Evolutionary conservation across 106 monocot species (phyloP), one percentile per base, ranked within the genome.

Genomic region (Phalaenopsis equestris): DNA sequence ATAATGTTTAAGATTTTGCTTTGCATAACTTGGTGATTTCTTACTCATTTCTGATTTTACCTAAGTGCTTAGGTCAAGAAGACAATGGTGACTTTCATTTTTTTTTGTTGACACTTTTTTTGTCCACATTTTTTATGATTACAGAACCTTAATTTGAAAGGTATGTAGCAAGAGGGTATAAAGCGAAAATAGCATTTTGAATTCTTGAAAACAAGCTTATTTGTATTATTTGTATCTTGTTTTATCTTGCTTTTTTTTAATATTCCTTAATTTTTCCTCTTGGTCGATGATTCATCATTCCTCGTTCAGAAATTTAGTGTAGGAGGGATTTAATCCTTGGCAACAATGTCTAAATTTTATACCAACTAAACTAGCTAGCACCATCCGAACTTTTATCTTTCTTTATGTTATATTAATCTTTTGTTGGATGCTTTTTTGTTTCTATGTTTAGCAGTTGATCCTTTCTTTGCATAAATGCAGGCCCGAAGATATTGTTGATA

Each of bases 401-500:
- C 52, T 52, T 12, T 12, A 52, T 52, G 52, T 12, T 52, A 52
- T 52, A 12, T 12, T 52, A 14, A 52, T 52, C 9, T 12, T 52
- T 52, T 52, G 52, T 52, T 52, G 52, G 9, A 52, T 52, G 52
- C 52, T 52, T 52, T 64, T 23, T 21, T 64, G 21, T 6, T 5
- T 14, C 9, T 64, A 64, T 72, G 39, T 41, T 41, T 77, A 55
- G 56, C 74, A 80, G 16, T 47, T 78, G 58, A 84, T 18, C 11
- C n/a, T 81, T 45, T 48, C 78, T 24, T 36, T 47, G 52, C 48
- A 72, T 41, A 52, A 56, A 72, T 87, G 41, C 82, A 95, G 94
- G 95, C 83, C 92, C 90, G 78, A 84, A 83, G 56, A 85, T 82
- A 47, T 43, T 94, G 78, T 42, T 82, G 52, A 56, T 84, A 67